A percentile compares a stretch with the other conserved stretches of the same genome.
phyloP scores from a whole-genome alignment of 164 flowering plant species.

The Vitis rotundifolia region DNA sequence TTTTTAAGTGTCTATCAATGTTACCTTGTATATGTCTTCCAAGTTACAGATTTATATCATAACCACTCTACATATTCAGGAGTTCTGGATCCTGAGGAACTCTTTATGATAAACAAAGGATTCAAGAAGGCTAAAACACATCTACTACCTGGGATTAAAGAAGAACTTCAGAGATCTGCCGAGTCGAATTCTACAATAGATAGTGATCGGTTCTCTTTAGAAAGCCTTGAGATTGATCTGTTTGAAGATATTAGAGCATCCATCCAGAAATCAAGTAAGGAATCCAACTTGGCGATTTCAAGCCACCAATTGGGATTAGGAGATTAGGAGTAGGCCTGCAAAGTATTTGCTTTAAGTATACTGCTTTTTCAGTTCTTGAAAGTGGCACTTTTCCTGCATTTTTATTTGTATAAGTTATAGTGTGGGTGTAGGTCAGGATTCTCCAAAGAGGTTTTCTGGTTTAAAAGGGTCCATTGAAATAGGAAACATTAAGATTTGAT shows the following conservation, averaged over 20 bases:
- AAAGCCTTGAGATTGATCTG: conserved; percentile 33
- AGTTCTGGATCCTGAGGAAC: conserved; percentile 74
- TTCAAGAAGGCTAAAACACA: conserved; percentile 27
- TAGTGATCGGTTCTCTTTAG: conserved; percentile 16
- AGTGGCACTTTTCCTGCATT: background rate
- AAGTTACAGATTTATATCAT: background rate
- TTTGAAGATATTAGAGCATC: conserved; percentile 30
- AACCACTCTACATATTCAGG: conserved; percentile 35
- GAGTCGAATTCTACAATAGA: conserved; percentile 20
- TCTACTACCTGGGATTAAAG: conserved; percentile 46
- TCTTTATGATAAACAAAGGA: conserved; percentile 59
- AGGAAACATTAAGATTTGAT: background rate
- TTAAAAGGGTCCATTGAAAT: background rate
- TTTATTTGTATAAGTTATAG: background rate
- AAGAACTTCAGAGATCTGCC: conserved; percentile 21
- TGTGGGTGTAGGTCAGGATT: background rate
- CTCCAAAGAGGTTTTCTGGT: background rate
- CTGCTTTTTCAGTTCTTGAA: background rate
- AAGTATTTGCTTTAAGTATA: background rate
- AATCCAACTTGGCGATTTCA: background rate
- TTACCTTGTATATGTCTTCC: background rate
- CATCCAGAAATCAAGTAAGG: conserved; percentile 1
- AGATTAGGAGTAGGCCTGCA: background rate
- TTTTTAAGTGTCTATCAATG: background rate
- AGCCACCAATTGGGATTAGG: background rate